These are phyloP conservation scores for Aspergillus tamarii DNA, from an alignment of 2,329 filamentous ascomycete genomes.

Conservation along the genomic window DNA sequence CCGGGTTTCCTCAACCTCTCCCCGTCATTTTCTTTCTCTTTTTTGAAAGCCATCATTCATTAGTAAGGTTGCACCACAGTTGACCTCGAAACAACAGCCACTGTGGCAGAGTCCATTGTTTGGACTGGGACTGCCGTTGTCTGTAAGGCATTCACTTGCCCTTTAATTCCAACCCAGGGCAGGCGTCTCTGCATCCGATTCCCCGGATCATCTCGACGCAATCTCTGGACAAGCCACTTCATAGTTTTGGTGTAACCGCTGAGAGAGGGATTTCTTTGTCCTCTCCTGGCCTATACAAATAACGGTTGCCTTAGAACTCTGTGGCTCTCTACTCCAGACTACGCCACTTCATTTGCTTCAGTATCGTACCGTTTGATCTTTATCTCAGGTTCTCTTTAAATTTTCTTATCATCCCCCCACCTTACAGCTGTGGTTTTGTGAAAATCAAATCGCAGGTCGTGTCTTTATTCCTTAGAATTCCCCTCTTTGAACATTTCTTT, in stretches of 20 bases:
- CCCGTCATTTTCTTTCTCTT: background rate
- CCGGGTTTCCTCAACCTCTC: background rate
- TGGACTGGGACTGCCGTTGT: background rate
- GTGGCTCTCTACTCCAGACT: background rate
- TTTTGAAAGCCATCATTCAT: background rate
- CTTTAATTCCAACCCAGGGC: constrained; percentile 1
- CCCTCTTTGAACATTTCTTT: background rate
- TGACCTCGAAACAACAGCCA: constrained; percentile 1
- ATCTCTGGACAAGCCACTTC: background rate
- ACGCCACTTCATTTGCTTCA: background rate
- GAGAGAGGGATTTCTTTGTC: background rate
- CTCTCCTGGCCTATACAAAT: background rate
- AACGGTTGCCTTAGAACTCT: background rate
- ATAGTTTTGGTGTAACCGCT: background rate
- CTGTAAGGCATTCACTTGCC: background rate
- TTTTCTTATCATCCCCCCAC: background rate
- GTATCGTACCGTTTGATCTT: background rate
- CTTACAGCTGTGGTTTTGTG: background rate
- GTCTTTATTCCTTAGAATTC: background rate
- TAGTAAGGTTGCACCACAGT: background rate
- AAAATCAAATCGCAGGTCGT: background rate
- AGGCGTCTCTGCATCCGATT: background rate
- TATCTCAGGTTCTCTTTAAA: background rate
- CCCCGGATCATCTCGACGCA: background rate
- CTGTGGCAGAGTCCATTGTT: constrained; percentile 7